Evolutionary conservation across 108 stramenopile species (phyloP), one percentile per base, ranked within the genome.

Genomic region (Pseudonitzschia delicatissima): DNA sequence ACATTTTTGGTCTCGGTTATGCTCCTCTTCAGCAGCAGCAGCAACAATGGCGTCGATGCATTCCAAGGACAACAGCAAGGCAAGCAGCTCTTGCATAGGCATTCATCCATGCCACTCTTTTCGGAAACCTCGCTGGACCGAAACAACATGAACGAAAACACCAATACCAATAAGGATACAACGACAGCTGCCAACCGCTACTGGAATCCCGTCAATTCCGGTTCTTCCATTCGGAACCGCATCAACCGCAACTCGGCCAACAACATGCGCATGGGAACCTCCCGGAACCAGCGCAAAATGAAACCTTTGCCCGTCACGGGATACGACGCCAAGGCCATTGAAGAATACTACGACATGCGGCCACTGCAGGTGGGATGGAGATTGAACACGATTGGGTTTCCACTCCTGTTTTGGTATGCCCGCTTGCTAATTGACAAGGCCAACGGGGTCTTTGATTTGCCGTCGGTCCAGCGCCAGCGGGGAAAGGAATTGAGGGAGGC

Each of bases 381-480:
- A 66, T 48, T 92, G 20, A 92, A 92, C 58, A 77, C 78, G 47
- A 67, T 92, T 23, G 85, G 86, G 11, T 66, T 92, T 45, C 91
- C 91, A 3, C 62, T 92, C 27, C 68, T 92, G 35, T 84, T 80
- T 31, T 92, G 91, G 91, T 92, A 88, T 63, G 31, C 84, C 12
- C 79, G 87, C 25, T 78, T 92, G 63, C 15, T 88, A n/a, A 73
- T 71, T 42, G 91, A 92, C 62, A 81, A 75, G 34, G 40, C 81
- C 28, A 47, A 84, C 40, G 86, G 86, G 15, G 73, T 76, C 29
- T 51, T 71, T 15, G 69, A 81, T 13, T 52, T 72, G 20, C 80
- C 79, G 61, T 35, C 37, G n/a, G 82, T 88, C 13, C 77, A 88
- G 72, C 64, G 87, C 34, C 84, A 69, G 58, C 67, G 90, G 62